Evolutionary conservation across 179 eudicot species (phyloP), one percentile per base, ranked within the genome.

Genomic region (Monotropa hypopitys): DNA sequence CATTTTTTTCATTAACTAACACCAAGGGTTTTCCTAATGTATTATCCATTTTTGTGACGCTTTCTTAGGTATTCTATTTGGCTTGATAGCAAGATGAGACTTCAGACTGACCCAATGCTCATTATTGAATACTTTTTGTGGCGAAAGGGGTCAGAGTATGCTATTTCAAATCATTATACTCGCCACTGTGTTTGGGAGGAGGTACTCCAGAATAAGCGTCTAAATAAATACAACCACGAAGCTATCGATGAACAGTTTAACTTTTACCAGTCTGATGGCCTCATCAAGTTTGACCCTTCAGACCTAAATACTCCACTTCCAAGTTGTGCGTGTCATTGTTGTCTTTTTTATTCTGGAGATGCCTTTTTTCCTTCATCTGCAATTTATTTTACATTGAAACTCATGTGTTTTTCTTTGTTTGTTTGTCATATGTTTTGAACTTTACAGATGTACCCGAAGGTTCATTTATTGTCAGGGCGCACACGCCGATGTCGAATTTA

Each of bases 141-240:
- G 99, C 83, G 90, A 81, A 81, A 83, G 40, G 81, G 83, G 79
- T 89, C 99, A 77, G 99, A 95, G 82, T 95, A 88, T 85, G 98
- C 98, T 28, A 95, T 95, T 80, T 91, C 99, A 21, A 91, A 88
- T 81, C 99, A 95, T 81, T 95, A 95, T 84, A 88, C 89, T 77
- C 95, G 99, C 68, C 98, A 88, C 65, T 95, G 99, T 89, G 97
- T 95, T 73, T 95, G 97, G 95, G 99, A 93, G 70, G 99, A 95
- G 86, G 98, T 93, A 78, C 90, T 90, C 85, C 99, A 95, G 80
- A 95, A 95, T 85, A 95, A 95, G 86, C 93, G 91, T 81, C 93
- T 95, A 73, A 91, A 93, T 74, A 93, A 95, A 88, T 93, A 95
- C 88, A 85, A 93, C 84, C 99, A 89, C 88, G 80, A 91, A n/a